These are phyloP conservation scores for Leccinum griseonigrum DNA, from an alignment of 1,284 basidiomycete genomes.

Conservation along the genomic window DNA sequence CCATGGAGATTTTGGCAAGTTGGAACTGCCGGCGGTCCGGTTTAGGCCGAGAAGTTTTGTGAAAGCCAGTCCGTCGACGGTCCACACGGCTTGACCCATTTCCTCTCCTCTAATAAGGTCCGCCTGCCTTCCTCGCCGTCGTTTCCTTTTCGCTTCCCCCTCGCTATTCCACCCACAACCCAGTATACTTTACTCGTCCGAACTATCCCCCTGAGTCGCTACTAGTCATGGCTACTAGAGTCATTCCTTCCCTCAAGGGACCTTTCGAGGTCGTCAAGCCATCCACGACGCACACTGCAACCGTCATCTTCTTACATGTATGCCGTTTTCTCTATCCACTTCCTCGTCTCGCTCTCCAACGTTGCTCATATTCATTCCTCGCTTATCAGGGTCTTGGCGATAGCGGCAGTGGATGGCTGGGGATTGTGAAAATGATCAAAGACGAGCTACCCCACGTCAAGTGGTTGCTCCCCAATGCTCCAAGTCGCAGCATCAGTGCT, in stretches of 20 bases:
- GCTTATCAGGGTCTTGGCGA: slow-evolving; percentile 67
- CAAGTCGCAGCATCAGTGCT: slow-evolving; percentile 56
- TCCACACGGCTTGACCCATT: not conserved
- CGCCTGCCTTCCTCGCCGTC: slow-evolving; percentile 1
- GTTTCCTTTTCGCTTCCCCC: not conserved
- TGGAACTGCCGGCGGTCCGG: slow-evolving; percentile 21
- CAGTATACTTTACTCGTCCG: not conserved
- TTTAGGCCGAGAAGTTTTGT: slow-evolving; percentile 17
- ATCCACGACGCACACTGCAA: slow-evolving; percentile 71
- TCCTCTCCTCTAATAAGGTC: not conserved
- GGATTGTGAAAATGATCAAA: slow-evolving; percentile 69
- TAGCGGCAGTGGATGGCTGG: slow-evolving; percentile 73
- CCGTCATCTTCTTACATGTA: slow-evolving; percentile 88
- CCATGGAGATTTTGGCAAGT: slow-evolving; percentile 15
- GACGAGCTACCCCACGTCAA: slow-evolving; percentile 69
- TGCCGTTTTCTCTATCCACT: slow-evolving; percentile 26
- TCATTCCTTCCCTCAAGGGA: slow-evolving; percentile 27
- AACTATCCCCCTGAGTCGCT: not conserved
- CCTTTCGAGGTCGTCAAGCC: slow-evolving; percentile 52
- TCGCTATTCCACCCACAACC: not conserved
- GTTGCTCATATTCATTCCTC: slow-evolving; percentile 4
- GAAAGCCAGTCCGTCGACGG: not conserved
- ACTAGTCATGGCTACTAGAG: slow-evolving; percentile 23
- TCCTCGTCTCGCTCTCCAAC: not conserved
- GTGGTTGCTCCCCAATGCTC: slow-evolving; percentile 59